A percentile compares a stretch with the other conserved stretches of the same genome.
These are phyloP conservation scores for Podospora bellae-mahoneyi DNA, from an alignment of 495 filamentous ascomycete species.

Conservation along the genomic window DNA sequence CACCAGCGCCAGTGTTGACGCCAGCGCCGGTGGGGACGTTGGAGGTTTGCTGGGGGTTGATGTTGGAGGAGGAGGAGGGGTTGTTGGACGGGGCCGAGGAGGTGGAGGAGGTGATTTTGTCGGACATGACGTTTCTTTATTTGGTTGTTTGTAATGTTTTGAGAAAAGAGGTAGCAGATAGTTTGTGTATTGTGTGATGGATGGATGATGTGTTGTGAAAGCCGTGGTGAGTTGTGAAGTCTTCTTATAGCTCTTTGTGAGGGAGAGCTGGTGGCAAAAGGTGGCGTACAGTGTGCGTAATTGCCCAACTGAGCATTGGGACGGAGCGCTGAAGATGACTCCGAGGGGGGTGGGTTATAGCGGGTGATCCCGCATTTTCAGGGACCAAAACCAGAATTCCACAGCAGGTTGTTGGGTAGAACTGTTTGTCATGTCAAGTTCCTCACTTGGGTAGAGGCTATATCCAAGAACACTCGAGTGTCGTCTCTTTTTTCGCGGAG, in stretches of 20 bases:
- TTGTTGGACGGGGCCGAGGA: background rate
- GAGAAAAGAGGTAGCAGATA: no score
- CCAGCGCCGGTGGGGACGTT: constrained; percentile 33
- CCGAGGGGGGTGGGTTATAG: no score
- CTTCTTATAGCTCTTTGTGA: background rate
- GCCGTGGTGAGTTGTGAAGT: background rate
- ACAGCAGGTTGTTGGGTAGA: no score
- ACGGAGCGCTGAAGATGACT: background rate
- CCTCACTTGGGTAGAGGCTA: no score
- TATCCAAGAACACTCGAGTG: no score
- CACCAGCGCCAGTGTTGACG: constrained; percentile 39
- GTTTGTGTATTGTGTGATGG: background rate
- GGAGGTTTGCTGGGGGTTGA: background rate
- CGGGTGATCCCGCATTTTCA: no score
- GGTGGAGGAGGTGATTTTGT: background rate
- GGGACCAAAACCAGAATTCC: no score
- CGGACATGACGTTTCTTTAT: constrained; percentile 13
- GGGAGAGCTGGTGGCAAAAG: background rate
- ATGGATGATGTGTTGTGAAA: background rate
- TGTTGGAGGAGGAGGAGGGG: background rate
- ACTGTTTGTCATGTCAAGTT: no score
- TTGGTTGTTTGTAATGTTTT: background rate
- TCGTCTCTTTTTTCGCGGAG: no score
- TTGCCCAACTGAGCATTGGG: background rate
- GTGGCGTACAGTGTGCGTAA: constrained; percentile 5